Base-by-base conservation (phyloP, 331 rosid genomes). In the Malus hybrid region DNA sequence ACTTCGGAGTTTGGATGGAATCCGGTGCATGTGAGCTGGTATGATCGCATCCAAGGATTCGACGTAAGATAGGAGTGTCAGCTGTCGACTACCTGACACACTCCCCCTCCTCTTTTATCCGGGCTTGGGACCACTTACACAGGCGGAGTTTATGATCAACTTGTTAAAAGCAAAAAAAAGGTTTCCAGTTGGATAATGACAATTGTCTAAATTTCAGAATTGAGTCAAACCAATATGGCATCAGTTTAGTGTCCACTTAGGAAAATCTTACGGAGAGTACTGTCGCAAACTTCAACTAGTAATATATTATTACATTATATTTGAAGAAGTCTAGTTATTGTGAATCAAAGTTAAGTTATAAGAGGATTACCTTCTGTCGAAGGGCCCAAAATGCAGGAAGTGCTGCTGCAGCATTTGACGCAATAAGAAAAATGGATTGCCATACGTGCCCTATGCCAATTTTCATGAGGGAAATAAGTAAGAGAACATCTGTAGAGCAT, bases 331-430 rank as follows among this genome's bases (percentile, higher is more conserved):
- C 68, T 44, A 76, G 62, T 32, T n/a, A 59, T 48, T 67, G 77
- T 31, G 50, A 71, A 65, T 69, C 63, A 24, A 70, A 16, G 42
- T 46, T 24, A 59, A 73, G 65, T 33, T 13, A 33, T 31, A 59
- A n/a, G 33, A 81, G 60, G 78, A 55, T 67, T 80, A 90, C 99
- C 97, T 84, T 94, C 73, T 86, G 87, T 70, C 86, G 87, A 77
- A 94, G 97, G 36, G 97, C 89, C 96, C 97, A 90, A 74, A 79
- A 85, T 27, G 99, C 97, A 48, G 99, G 99, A 72, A 94, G 84
- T 76, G 81, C 81, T 67, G 99, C 99, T 9, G 96, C 97, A 54
- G 87, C 93, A 79, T 94, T 94, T 48, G 99, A 94, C 20, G 81
- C 92, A 24, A 94, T 87, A 50, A 94, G 97, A 81, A 84, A 82